Base-by-base conservation (phyloP, 2,329 filamentous ascomycete genomes). In the Botrytis fabae region DNA sequence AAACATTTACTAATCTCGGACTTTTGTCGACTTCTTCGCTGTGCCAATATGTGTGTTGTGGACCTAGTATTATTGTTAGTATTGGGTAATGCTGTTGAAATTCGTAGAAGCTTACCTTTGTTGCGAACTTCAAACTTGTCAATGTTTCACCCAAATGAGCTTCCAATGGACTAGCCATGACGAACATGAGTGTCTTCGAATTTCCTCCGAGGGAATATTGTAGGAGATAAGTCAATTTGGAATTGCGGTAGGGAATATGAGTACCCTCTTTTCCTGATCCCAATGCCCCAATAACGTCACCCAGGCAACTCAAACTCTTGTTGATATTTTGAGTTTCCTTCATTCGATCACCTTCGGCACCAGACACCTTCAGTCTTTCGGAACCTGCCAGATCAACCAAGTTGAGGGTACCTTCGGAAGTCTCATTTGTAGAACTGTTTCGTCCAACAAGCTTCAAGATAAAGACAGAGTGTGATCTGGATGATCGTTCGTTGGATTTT, bases 291-390 rank as follows among this genome's bases (percentile, higher is more conserved):
- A 99, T 97, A 42, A 99, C 96, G 82, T 98, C 95, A 9, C 96
- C 94, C 4, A 99, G 85, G 78, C 94, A 97, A 79, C 93, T 94
- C 78, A 99, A 85, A 78, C 92, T 96, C 84, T 94, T 95, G 85
- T 99, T 99, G 87, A 99, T 99, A 81, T 93, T 97, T 79, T 98
- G 95, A 1, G 96, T 98, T 84, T 99, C 96, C 83, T 92, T 93
- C 84, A 97, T 90, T 64, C 94, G 88, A 64, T 95, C 94, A 2
- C 95, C 95, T 73, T 95, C 93, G 4, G 92, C 94, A 75, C 93
- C 91, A 65, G 93, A 95, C 81, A 97, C 91, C 83, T 95, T 95
- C 57, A 98, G 85, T 64, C 95, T 88, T 83, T 99, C 96, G 16
- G 93, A 97, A 42, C 96, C 96, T 14, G 96, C 97, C 77, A 99